These are phyloP conservation scores for Globisporangium splendens DNA, from an alignment of 352 stramenopile species.

Conservation along the genomic window DNA sequence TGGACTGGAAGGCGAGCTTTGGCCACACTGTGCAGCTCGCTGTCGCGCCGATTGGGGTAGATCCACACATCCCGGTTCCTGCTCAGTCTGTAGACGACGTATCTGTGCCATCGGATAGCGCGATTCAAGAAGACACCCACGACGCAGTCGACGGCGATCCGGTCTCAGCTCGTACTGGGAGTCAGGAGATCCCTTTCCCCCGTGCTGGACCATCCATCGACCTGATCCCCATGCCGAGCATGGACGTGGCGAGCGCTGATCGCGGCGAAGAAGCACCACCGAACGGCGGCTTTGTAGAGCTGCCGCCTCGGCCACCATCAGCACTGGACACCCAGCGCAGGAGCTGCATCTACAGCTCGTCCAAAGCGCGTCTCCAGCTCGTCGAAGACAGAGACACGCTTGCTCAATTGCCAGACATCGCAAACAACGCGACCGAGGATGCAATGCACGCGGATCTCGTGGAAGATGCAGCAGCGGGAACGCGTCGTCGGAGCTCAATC, in stretches of 20 bases:
- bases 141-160: not conserved
- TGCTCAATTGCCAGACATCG: too few relatives aligned
- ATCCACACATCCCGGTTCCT: not conserved
- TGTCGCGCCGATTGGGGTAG: not conserved
- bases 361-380: too few relatives aligned
- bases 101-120: not conserved
- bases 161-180: not conserved
- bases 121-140: not conserved
- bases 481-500: not conserved
- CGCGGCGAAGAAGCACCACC: not conserved
- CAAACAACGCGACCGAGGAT: too few relatives aligned
- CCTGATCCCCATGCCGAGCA: not conserved
- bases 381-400: too few relatives aligned
- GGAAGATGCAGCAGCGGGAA: not conserved
- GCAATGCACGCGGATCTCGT: too few relatives aligned
- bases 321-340: too few relatives aligned
- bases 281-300: too few relatives aligned
- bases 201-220: not conserved
- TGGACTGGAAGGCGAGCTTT: slow-evolving; percentile 14
- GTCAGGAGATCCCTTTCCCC: not conserved
- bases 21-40: slow-evolving; percentile 1
- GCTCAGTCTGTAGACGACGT: too few relatives aligned
- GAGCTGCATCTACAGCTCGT: too few relatives aligned
- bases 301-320: too few relatives aligned
- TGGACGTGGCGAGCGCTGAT: not conserved